Conservation (phyloP, 345 rosid genomes). For the Gossypium stocksii region DNA sequence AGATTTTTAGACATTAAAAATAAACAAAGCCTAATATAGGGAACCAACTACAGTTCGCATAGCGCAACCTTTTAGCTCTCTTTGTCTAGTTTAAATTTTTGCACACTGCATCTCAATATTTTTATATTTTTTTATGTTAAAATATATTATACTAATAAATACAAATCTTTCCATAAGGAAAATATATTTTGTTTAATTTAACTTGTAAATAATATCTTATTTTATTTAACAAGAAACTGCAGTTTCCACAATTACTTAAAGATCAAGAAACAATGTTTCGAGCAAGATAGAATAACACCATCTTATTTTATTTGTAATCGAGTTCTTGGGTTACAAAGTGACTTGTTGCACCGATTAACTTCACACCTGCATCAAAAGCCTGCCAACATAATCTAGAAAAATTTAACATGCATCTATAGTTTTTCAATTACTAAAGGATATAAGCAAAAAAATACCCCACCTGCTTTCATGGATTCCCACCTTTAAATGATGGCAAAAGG, state of each 20-base stretch:
- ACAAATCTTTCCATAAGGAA: too few relatives aligned
- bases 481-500: slow-evolving; percentile 92
- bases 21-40: too few relatives aligned
- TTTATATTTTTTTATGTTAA: too few relatives aligned
- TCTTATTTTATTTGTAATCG: slow-evolving; percentile 90
- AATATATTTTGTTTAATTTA: too few relatives aligned
- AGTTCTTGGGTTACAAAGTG: slow-evolving; percentile 96
- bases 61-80: too few relatives aligned
- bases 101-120: too few relatives aligned
- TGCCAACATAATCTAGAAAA: slow-evolving; percentile 41
- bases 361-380: slow-evolving; percentile 99
- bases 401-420: slow-evolving; percentile 22
- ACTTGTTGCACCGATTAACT: slow-evolving; percentile 89
- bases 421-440: slow-evolving; percentile 11
- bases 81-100: too few relatives aligned
- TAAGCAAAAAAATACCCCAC: slow-evolving; percentile 29
- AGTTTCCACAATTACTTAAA: neutral
- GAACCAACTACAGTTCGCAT: too few relatives aligned
- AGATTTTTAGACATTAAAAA: too few relatives aligned
- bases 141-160: too few relatives aligned
- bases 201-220: too few relatives aligned
- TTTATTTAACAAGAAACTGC: neutral
- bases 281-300: slow-evolving; percentile 40
- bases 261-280: neutral
- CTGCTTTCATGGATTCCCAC: slow-evolving; percentile 79